Base-by-base conservation (phyloP, 2,329 filamentous ascomycete genomes). In the Cercospora janseana region DNA sequence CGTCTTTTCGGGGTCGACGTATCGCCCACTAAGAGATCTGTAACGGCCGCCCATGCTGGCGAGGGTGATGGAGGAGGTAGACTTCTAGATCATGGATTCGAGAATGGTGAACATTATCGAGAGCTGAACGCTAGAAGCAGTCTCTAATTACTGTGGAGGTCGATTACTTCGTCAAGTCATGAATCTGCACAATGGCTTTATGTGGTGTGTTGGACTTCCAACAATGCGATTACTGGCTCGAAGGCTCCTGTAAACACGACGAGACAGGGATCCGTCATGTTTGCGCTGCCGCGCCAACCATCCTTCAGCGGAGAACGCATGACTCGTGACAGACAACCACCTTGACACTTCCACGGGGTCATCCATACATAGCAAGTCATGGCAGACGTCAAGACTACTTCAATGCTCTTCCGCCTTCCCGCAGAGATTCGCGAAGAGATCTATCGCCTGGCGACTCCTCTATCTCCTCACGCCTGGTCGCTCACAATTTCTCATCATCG, bases 1-100 rank as follows among this genome's bases (percentile, higher is more conserved):
- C 6, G 35, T 40, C 35, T 40, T 40, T 55, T 75, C 72, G 37
- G 66, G 58, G 55, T 66, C 64, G 37, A 66, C 38, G 28, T 61
- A 54, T 20, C 59, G 57, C 46, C 65, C 65, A 24, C 62, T 65
- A 44, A 67, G 59, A 35, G 63, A 65, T 28, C 65, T 59, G 46
- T 67, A 66, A 46, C 63, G 60, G 42, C 56, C 47, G 29, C 51
- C 56, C 56, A 59, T 59, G 5, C 24, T 43, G 31, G 13, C 13
- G 32, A 6, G 18, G 27, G 27, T 26, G 28, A 27, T 29, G 8
- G 12, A 32, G 32, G 20, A 23, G 34, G 34, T 5, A 18, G 23
- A 23, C 26, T 40, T 26, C 21, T 40, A 40, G 26, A 3, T 6
- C 35, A 40, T 40, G 21, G 21, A 13, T 24, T 26, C 20, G 35